Evolutionary conservation across 2,329 filamentous ascomycete species (phyloP), one percentile per base, ranked within the genome.

Genomic region (Aphanoascus verrucosus): DNA sequence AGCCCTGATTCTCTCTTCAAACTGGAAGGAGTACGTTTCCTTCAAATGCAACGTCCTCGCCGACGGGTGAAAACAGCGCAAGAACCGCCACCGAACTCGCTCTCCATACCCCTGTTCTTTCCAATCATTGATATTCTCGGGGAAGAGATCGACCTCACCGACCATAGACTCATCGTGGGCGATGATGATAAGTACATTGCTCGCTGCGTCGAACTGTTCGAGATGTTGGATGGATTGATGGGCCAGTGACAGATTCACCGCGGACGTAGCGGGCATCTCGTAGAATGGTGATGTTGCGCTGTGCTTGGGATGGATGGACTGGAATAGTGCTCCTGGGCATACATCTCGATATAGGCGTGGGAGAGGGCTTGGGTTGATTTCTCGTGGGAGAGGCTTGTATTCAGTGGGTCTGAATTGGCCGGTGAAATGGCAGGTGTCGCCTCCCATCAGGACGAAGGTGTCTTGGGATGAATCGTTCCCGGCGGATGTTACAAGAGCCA

Each of bases 181-280:
- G 44, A 64, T 60, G 23, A 66, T 56, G 17, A 68, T 62, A 49
- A 67, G 63, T 8, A 67, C 52, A 50, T 62, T 60, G 15, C 61
- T 59, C 12, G 58, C 56, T 5, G 61, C 60, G 38, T 66, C 64
- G 4, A 60, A 57, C 37, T 63, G 62, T 43, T 65, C 58, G 19
- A 64, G 38, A 38, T 61, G 60, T 19, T 57, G 59, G 17, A 58
- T 51, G 3, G 53, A 58, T 6, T 37, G 40, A 28, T 32, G 15
- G 11, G 49, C 54, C 8, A 31, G 17, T 14, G 14, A 28, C 5
- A 47, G 19, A 34, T 49, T 42, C 19, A 49, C 28, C 41, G 55
- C 54, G 17, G 61, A 63, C 14, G 60, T 58, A 11, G 58, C 51
- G 32, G 62, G 60, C 32, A 63, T 60, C 51, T 65, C 58, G 41